Evolutionary conservation across 306 rosid species (phyloP).

Genomic region (Trifolium subterraneum): DNA sequence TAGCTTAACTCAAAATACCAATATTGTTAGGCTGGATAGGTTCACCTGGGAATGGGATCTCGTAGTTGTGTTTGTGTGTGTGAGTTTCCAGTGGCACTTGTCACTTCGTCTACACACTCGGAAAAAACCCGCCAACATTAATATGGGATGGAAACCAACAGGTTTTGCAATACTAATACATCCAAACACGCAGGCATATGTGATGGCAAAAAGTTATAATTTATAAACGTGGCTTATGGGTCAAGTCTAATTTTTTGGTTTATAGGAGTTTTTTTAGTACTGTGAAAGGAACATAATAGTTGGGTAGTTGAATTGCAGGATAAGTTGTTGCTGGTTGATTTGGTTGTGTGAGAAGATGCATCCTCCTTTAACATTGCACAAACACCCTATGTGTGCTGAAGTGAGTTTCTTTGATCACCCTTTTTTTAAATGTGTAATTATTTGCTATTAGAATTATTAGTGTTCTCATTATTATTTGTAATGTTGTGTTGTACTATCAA

Average conservation of each 20-base stretch:
- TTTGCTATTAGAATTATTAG: slow-evolving; percentile 9
- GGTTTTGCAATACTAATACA: no score
- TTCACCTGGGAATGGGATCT: no score
- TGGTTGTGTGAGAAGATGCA: slow-evolving; percentile 61
- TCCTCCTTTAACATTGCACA: slow-evolving; percentile 92
- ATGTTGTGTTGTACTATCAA: slow-evolving; percentile 5
- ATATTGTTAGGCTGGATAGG: no score
- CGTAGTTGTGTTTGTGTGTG: no score
- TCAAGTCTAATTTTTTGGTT: slow-evolving; percentile 2
- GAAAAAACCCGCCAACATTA: no score
- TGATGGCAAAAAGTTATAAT: no score
- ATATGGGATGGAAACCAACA: no score
- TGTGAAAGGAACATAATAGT: not conserved
- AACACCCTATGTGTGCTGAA: slow-evolving; percentile 91
- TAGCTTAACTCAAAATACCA: no score
- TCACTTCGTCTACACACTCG: no score
- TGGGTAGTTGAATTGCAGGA: slow-evolving; percentile 21
- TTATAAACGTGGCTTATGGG: not conserved
- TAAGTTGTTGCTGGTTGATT: slow-evolving; percentile 47
- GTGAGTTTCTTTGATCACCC: slow-evolving; percentile 60
- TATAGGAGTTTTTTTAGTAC: not conserved
- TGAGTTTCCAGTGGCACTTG: no score
- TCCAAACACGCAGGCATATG: no score
- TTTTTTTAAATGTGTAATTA: not conserved
- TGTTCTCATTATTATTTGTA: not conserved